Percentiles rank a stretch among this genome's conserved stretches.
Evolutionary conservation across 2,329 filamentous ascomycete species (phyloP).

Genomic region (Exophiala viscosa): DNA sequence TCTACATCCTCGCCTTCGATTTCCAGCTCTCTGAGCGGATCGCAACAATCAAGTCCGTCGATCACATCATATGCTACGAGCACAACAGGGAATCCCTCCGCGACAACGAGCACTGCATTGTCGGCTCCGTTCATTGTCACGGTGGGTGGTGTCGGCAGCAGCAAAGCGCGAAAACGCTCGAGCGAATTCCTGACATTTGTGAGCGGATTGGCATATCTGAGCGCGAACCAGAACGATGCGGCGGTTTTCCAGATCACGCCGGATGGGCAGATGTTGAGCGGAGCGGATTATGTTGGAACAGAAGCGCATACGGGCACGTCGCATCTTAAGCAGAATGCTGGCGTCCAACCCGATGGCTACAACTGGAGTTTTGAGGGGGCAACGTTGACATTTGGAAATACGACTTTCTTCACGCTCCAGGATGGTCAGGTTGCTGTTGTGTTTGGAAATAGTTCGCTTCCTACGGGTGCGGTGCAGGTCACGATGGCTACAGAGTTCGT

Average conservation of each 20-base stretch:
- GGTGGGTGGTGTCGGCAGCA: constrained; percentile 3
- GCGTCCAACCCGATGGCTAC: not conserved
- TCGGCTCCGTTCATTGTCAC: constrained; percentile 14
- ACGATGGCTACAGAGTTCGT: constrained; percentile 7
- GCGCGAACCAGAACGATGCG: not conserved
- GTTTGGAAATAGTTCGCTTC: constrained; percentile 8
- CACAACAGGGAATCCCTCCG: not conserved
- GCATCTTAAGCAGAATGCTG: constrained; percentile 5
- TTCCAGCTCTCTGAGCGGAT: not conserved
- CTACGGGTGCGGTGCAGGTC: constrained; percentile 6
- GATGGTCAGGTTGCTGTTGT: constrained; percentile 7
- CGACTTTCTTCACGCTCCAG: constrained; percentile 5
- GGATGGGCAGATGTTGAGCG: constrained; percentile 5
- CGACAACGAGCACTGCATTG: constrained; percentile 1
- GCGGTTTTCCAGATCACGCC: constrained; percentile 12
- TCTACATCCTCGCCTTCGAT: not conserved
- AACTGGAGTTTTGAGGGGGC: constrained; percentile 12
- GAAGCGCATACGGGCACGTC: constrained; percentile 2
- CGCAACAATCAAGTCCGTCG: not conserved
- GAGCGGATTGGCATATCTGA: constrained; percentile 6
- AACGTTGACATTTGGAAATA: constrained; percentile 10
- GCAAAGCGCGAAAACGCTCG: constrained; percentile 8
- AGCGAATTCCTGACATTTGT: constrained; percentile 8
- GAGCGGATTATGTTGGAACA: constrained; percentile 1
- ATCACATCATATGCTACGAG: not conserved